These are phyloP conservation scores for Epicoccum nigrum DNA, from an alignment of 2,329 filamentous ascomycete species.

Conservation along the genomic window DNA sequence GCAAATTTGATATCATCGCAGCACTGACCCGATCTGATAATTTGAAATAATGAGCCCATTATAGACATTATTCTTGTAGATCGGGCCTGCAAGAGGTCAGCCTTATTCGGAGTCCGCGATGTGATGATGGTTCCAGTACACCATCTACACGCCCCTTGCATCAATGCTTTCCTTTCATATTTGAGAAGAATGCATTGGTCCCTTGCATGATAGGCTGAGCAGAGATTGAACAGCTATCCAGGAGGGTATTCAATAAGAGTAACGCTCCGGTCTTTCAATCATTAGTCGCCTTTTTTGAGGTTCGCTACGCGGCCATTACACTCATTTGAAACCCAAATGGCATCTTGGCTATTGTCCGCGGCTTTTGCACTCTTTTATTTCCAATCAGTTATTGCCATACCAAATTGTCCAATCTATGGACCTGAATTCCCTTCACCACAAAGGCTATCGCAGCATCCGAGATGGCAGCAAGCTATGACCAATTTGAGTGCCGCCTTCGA, in stretches of 20 bases:
- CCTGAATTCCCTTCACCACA: conserved; percentile 33
- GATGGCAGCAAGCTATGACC: conserved; percentile 26
- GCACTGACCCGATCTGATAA: no score
- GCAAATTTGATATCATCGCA: no score
- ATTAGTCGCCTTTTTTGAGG: neutral
- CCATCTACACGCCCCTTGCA: neutral
- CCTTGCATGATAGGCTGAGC: neutral
- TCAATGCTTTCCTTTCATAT: neutral
- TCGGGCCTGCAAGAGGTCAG: no score
- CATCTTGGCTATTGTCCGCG: neutral
- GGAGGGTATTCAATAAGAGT: no score
- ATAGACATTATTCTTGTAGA: no score
- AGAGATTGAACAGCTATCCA: no score
- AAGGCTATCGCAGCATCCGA: conserved; percentile 25
- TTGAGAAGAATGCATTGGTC: neutral
- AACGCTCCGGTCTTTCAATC: no score
- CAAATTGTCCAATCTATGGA: conserved; percentile 33
- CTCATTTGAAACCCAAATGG: neutral
- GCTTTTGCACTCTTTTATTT: conserved; percentile 9
- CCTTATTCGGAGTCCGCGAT: neutral
- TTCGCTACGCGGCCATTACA: conserved; percentile 24
- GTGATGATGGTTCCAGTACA: neutral
- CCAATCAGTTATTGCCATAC: conserved; percentile 17
- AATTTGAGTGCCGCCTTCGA: conserved; percentile 29
- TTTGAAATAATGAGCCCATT: no score